Percentiles rank a stretch among this genome's conserved stretches.
These are phyloP conservation scores for Gentiana macrophylla DNA, from an alignment of 257 asterid genomes.

Conservation along the genomic window DNA sequence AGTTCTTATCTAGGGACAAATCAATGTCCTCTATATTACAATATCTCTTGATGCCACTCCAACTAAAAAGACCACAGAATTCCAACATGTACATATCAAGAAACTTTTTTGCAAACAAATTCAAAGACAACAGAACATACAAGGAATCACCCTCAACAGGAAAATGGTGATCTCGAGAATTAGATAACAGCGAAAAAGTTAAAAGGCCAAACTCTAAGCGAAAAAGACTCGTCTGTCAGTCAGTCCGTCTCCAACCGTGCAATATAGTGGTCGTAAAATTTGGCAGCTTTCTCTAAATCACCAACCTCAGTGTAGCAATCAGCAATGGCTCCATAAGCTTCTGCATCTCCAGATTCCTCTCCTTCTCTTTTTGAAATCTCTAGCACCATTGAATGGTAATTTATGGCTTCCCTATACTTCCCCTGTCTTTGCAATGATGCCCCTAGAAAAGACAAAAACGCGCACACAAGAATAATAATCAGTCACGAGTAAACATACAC, in stretches of 20 bases:
- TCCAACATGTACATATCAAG: too few relatives aligned
- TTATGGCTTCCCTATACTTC: slow-evolving; percentile 75
- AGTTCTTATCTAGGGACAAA: too few relatives aligned
- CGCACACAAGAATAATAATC: background rate
- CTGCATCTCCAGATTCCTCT: slow-evolving; percentile 87
- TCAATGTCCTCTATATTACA: too few relatives aligned
- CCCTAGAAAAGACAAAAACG: slow-evolving; percentile 28
- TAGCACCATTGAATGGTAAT: slow-evolving; percentile 73
- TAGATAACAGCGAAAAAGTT: background rate
- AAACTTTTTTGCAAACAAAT: too few relatives aligned
- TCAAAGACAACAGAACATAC: too few relatives aligned
- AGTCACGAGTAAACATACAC: too few relatives aligned
- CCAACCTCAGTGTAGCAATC: slow-evolving; percentile 97
- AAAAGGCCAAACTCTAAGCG: slow-evolving; percentile 1
- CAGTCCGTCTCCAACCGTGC: slow-evolving; percentile 79
- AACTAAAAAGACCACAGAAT: too few relatives aligned
- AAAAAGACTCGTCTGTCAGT: slow-evolving; percentile 2
- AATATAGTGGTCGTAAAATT: slow-evolving; percentile 80
- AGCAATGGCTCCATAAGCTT: slow-evolving; percentile 97
- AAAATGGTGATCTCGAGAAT: slow-evolving; percentile 1
- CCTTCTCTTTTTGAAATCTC: slow-evolving; percentile 72
- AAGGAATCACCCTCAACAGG: too few relatives aligned
- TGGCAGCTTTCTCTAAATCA: slow-evolving; percentile 84
- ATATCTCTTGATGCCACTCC: too few relatives aligned
- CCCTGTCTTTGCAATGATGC: slow-evolving; percentile 95